Conservation (phyloP, 768 basidiomycete genomes). For the Rhodotorula graminis region DNA sequence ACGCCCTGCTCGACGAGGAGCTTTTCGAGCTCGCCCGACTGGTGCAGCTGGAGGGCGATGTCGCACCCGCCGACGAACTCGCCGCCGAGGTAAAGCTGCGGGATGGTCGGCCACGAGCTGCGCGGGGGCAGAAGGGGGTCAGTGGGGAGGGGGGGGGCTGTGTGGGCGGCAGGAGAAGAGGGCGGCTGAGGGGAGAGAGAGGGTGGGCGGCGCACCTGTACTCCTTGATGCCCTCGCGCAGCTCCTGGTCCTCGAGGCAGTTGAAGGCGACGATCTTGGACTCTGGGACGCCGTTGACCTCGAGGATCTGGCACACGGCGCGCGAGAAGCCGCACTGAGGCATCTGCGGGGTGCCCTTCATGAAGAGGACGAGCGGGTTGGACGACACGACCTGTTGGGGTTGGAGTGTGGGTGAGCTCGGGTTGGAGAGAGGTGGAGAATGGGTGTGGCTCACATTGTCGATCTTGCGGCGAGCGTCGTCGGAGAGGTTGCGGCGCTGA, state of each 20-base stretch:
- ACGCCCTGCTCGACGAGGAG: constrained; percentile 18
- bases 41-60: constrained; percentile 90
- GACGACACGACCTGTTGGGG: constrained; percentile 58
- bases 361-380: constrained; percentile 86
- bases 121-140: background rate
- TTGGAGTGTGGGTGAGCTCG: background rate
- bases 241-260: constrained; percentile 76
- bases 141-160: background rate
- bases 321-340: constrained; percentile 96
- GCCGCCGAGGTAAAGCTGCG: constrained; percentile 87
- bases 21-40: constrained; percentile 84
- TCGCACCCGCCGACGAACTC: constrained; percentile 98
- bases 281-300: constrained; percentile 62
- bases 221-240: constrained; percentile 84
- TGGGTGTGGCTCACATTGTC: constrained; percentile 18
- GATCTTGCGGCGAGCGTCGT: constrained; percentile 25
- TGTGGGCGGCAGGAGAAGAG: background rate
- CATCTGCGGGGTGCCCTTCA: constrained; percentile 85
- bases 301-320: constrained; percentile 84
- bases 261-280: constrained; percentile 87
- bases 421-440: background rate
- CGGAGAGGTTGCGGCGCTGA: constrained; percentile 18
- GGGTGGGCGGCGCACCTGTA: constrained; percentile 68
- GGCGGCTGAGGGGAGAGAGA: background rate
- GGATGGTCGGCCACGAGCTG: constrained; percentile 97